Percentiles rank a stretch among this genome's conserved stretches.
These are phyloP conservation scores for Penicillium griseofulvum DNA, from an alignment of 2,329 filamentous ascomycete species.

Conservation along the genomic window DNA sequence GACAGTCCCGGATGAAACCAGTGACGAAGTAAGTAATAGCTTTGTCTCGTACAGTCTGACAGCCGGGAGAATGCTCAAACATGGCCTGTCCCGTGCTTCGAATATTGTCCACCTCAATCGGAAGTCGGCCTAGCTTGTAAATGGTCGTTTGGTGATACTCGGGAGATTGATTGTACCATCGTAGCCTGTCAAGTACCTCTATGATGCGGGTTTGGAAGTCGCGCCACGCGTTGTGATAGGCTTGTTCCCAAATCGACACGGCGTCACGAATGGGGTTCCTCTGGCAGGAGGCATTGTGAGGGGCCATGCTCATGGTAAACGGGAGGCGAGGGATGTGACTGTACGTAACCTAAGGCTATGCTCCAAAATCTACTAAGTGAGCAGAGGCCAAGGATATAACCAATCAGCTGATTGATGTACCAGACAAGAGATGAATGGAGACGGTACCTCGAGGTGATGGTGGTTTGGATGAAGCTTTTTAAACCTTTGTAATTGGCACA, in stretches of 20 bases:
- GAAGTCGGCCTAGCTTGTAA: neutral
- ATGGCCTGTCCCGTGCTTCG: neutral
- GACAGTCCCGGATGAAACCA: neutral
- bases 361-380: no score
- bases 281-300: neutral
- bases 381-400: neutral
- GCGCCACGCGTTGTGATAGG: neutral
- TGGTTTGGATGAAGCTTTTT: neutral
- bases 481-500: neutral
- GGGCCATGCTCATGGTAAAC: no score
- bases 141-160: neutral
- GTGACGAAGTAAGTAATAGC: neutral
- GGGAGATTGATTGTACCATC: no score
- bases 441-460: neutral
- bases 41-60: neutral
- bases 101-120: neutral
- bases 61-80: neutral
- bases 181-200: neutral
- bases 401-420: neutral
- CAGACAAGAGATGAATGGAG: neutral
- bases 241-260: neutral
- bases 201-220: neutral
- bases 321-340: neutral
- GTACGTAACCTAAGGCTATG: neutral
- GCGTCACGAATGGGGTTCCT: no score